Evolutionary conservation across 2,329 filamentous ascomycete genomes (phyloP), one percentile per base, ranked within the genome.

Genomic region (Arthrobotrys megalospora): DNA sequence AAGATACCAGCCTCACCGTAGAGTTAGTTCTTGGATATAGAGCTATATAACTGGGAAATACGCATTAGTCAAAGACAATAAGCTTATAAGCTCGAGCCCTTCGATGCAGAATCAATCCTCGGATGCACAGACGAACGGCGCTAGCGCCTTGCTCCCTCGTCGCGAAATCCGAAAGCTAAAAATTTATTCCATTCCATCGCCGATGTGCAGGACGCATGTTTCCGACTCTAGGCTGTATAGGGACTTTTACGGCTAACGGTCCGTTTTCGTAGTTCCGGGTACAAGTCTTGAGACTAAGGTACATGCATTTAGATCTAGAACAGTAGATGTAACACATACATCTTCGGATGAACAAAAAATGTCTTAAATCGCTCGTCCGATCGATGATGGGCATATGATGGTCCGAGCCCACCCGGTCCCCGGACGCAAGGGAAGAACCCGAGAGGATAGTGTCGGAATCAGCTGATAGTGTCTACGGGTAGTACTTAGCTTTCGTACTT

Each of bases 301-400:
- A 16, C 6, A 3, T 12, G 8, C 21, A 50, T 53, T n/a, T 34
- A 14, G 11, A 52, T 3, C 24, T 16, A 36, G 5, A 53, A 24
- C 12, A 11, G 45, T 48, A 53, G 14, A 14, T 12, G 50, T 34
- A 53, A 6, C 12, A 16, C 11, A 53, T 14, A 6, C 5, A 32
- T 58, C 52, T 21, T 14, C 28, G 32, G n/a, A 58, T 32, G 32
- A 58, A 58, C n/a, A 12, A 58, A 58, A 38, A 36, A 7, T 58
- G 6, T 21, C 32, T 38, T 38, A 21, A 58, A 38, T 38, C 16
- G 10, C 32, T 58, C 52, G 32, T 58, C 52, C 32, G 2, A 58
- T 36, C n/a, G 52, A 53, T 7, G 28, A 21, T n/a, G 32, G 28
- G 28, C n/a, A 32, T 38, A 38, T 7, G 7, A 11, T 58, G 52